These are phyloP conservation scores for Quercus bicolor DNA, from an alignment of 306 rosid genomes.

Conservation along the genomic window DNA sequence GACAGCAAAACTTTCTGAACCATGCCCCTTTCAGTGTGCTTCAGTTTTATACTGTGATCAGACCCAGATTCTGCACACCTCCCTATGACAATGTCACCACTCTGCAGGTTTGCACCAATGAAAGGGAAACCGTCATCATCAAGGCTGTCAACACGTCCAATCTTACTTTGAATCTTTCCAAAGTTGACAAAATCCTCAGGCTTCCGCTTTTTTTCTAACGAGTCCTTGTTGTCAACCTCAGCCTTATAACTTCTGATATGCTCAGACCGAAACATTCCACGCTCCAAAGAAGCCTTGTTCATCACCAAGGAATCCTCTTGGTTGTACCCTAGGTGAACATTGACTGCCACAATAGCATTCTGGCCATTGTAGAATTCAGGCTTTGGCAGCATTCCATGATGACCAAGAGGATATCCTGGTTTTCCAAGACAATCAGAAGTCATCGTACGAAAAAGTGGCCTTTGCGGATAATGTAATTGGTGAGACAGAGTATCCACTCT, in stretches of 20 bases:
- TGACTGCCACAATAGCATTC: conserved; percentile 93
- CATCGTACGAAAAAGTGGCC: conserved; percentile 79
- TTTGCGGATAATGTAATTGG: conserved; percentile 81
- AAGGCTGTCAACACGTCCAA: conserved; percentile 87
- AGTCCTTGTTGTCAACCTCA: conserved; percentile 77
- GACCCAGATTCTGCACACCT: conserved; percentile 82
- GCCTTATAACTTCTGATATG: conserved; percentile 88
- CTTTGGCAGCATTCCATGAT: conserved; percentile 44
- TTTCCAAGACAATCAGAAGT: conserved; percentile 82
- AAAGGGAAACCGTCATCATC: conserved; percentile 95
- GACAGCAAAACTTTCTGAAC: conserved; percentile 92
- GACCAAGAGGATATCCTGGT: conserved; percentile 34
- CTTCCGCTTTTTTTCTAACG: conserved; percentile 67
- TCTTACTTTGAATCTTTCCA: conserved; percentile 82
- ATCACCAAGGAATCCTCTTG: conserved; percentile 97
- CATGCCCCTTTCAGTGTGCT: conserved; percentile 91
- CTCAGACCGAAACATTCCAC: conserved; percentile 95
- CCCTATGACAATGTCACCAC: conserved; percentile 88
- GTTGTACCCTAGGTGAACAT: conserved; percentile 90
- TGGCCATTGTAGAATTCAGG: conserved; percentile 90
- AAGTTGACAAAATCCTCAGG: conserved; percentile 74
- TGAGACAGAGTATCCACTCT: conserved; percentile 92
- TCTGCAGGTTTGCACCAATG: conserved; percentile 81
- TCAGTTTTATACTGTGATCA: conserved; percentile 85
- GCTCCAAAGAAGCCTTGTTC: conserved; percentile 94